These are phyloP conservation scores for Acanthamoeba castellanii DNA, from an alignment of 208 protist genomes.

Conservation along the genomic window DNA sequence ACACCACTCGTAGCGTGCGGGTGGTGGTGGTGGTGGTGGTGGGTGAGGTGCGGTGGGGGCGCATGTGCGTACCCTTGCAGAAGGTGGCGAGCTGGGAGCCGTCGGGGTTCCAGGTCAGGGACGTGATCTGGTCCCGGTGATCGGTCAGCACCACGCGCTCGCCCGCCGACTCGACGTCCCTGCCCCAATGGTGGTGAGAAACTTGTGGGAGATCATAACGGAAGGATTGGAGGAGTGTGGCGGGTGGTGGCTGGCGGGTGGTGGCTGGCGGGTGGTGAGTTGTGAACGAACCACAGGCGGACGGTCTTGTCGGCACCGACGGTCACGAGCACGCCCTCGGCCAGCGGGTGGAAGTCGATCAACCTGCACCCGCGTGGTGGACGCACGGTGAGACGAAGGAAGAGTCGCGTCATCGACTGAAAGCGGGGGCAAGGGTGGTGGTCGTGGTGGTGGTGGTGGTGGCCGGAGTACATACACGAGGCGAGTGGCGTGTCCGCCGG, in stretches of 20 bases:
- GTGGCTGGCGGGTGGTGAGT: too few species aligned
- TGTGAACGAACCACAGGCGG: neutral
- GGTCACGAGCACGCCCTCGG: neutral
- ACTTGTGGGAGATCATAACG: neutral
- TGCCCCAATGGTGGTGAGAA: neutral
- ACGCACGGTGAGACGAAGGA: neutral
- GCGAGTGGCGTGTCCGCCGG: conserved; percentile 8
- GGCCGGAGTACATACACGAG: neutral
- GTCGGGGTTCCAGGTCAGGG: conserved; percentile 14
- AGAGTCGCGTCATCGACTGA: too few species aligned
- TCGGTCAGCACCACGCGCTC: neutral
- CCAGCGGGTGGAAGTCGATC: conserved; percentile 33
- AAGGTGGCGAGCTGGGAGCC: neutral
- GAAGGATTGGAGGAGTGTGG: too few species aligned
- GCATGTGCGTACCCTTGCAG: conserved; percentile 13
- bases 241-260: too few species aligned
- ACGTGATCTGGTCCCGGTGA: neutral
- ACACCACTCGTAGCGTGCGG: neutral
- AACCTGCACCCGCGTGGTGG: neutral
- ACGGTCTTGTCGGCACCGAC: conserved; percentile 26
- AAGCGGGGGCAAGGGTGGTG: too few species aligned
- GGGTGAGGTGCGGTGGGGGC: too few species aligned
- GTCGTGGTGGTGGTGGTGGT: neutral
- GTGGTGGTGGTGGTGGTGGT: too few species aligned
- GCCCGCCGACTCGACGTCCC: neutral